A percentile compares a stretch with the other conserved stretches of the same genome.
Evolutionary conservation across 306 rosid species (phyloP).

Genomic region (Fragaria iinumae): DNA sequence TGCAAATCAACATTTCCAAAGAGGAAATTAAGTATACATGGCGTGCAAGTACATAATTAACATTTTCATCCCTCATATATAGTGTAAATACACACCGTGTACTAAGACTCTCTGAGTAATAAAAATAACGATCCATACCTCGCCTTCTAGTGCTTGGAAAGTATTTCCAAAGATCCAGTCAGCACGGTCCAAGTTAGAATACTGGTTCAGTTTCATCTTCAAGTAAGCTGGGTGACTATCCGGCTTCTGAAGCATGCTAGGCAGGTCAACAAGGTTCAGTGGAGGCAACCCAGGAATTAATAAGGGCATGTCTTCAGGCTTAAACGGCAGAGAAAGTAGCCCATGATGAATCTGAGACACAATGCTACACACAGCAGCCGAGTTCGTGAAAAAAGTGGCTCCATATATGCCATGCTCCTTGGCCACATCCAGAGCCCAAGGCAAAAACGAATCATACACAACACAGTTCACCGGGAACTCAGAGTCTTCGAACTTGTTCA

Average conservation of each 20-base stretch:
- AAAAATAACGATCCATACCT: conserved; percentile 30
- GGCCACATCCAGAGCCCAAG: conserved; percentile 33
- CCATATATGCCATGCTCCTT: conserved; percentile 26
- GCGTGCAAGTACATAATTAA: too few species aligned
- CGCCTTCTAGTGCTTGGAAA: conserved; percentile 47
- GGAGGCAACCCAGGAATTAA: conserved; percentile 49
- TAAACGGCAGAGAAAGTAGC: conserved; percentile 31
- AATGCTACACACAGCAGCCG: conserved; percentile 33
- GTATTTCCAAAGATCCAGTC: conserved; percentile 60
- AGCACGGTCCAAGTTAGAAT: conserved; percentile 43
- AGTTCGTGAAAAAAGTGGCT: conserved; percentile 39
- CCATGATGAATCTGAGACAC: conserved; percentile 23
- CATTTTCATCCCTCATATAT: too few species aligned
- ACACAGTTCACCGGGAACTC: conserved; percentile 24
- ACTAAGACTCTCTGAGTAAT: too few species aligned
- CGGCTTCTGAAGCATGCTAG: conserved; percentile 51
- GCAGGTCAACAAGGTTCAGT: conserved; percentile 39
- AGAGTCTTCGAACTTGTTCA: not conserved
- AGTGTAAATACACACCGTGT: too few species aligned
- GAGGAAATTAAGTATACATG: too few species aligned
- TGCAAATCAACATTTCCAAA: too few species aligned
- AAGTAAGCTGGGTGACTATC: conserved; percentile 54
- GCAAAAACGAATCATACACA: conserved; percentile 34
- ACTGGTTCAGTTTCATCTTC: conserved; percentile 60
- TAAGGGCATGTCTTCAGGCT: conserved; percentile 32